Evolutionary conservation across 208 protist genomes (phyloP), one percentile per base, ranked within the genome.

Genomic region (Balamuthia mandrillaris): DNA sequence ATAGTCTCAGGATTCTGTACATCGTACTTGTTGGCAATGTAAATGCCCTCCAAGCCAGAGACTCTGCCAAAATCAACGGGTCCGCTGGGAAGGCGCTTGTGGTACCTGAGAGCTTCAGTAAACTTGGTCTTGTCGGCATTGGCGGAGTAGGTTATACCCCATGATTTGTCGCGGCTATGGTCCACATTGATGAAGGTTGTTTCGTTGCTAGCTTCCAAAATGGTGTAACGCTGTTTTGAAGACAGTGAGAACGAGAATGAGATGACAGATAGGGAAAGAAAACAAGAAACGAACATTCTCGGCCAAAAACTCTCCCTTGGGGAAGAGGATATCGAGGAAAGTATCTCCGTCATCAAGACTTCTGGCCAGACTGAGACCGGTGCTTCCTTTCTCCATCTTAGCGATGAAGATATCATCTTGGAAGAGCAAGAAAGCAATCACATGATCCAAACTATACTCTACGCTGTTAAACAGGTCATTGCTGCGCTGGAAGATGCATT

Each of bases 21-120:
- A n/a, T n/a, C n/a, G 44, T 31, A 78, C 31, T 47, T 41, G 31
- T 78, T 78, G 68, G 68, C 68, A 29, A 78, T 12, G 68, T 78
- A 78, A 18, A 78, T 56, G 44, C 68, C 68, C 24, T 78, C 68
- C 42, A 78, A 31, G 16, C 68, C 68, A 3, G 56, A 78, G 3
- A 56, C 2, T 6, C 44, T 41, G 21, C 68, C 24, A 35, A 78
- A 78, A 31, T 78, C 68, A 12, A 78, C 68, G 12, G 16, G 9
- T 18, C 68, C 68, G 1, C 2, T 37, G 0, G 27, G 3, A 21
- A 54, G 18, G 29, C 68, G 41, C 44, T 78, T 78, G 68, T 78
- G 51, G 68, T 78, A 78, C 44, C 44, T 70, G 61, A 78, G 68
- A 16, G 56, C 27, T 21, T 78, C 42, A 35, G 44, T 1, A n/a